Evolutionary conservation across 257 asterid species (phyloP).

Genomic region (Paulownia fortunei): DNA sequence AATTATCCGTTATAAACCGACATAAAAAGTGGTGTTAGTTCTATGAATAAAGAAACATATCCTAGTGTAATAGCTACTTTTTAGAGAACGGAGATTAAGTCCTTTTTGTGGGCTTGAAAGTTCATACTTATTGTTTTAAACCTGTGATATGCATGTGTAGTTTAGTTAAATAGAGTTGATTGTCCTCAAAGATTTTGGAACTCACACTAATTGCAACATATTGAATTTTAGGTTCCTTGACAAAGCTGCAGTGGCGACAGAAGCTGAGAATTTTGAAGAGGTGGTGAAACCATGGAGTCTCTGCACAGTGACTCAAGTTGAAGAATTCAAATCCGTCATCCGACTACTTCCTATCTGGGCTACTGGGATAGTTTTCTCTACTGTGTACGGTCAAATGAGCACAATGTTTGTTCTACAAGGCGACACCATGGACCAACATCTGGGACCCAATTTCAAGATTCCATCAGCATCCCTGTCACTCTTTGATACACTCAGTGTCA

Average conservation of each 20-base stretch:
- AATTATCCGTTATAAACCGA: no score
- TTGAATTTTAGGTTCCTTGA: constrained; percentile 74
- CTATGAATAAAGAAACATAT: no score
- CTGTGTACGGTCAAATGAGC: constrained; percentile 75
- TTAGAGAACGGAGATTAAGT: no score
- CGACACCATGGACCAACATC: constrained; percentile 51
- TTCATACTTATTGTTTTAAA: no score
- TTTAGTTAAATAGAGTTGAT: no score
- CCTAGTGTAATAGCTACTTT: no score
- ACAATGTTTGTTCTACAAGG: constrained; percentile 68
- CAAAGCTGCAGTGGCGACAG: constrained; percentile 68
- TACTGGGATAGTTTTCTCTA: constrained; percentile 65
- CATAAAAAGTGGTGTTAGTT: no score
- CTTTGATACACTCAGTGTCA: constrained; percentile 61
- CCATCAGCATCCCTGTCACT: constrained; percentile 61
- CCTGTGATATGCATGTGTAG: no score
- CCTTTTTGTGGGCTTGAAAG: no score
- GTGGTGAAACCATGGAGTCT: constrained; percentile 55
- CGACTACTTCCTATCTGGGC: constrained; percentile 69
- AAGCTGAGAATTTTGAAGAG: no score
- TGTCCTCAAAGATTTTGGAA: no score
- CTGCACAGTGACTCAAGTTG: constrained; percentile 72
- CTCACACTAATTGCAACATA: no score
- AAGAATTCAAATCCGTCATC: constrained; percentile 64
- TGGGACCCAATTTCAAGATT: constrained; percentile 51